Evolutionary conservation across 805 yeast species (phyloP).

Genomic region (Candida easanensis): DNA sequence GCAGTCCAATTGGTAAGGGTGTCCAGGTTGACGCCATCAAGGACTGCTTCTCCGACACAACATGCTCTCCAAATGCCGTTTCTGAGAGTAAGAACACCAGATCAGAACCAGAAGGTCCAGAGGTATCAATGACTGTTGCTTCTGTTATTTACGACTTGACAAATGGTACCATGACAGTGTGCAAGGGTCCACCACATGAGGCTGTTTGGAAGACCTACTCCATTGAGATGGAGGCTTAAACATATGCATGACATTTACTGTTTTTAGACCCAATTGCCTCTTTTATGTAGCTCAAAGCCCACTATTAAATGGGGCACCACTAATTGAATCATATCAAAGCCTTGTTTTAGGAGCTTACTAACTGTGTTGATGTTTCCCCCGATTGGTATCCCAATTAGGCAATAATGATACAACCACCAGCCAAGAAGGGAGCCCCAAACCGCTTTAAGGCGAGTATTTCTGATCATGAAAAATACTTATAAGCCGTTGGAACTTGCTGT

Average conservation of each 20-base stretch:
- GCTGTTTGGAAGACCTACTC: constrained; percentile 42
- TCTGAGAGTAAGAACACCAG: constrained; percentile 16
- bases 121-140: constrained; percentile 16
- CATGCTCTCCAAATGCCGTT: constrained; percentile 14
- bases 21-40: constrained; percentile 8
- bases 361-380: constrained; percentile 2
- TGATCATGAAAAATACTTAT: no score
- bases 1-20: constrained; percentile 11
- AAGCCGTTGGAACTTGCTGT: background rate
- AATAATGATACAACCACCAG: constrained; percentile 6
- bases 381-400: constrained; percentile 19
- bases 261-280: no score
- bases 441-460: no score
- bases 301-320: no score
- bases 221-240: constrained; percentile 8
- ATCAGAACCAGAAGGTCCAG: constrained; percentile 15
- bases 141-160: constrained; percentile 16
- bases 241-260: no score
- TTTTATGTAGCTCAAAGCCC: no score
- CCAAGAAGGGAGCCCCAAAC: constrained; percentile 5
- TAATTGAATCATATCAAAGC: no score
- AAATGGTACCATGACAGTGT: constrained; percentile 16
- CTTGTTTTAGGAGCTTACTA: no score
- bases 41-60: constrained; percentile 9
- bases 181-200: constrained; percentile 31